Percentiles rank a stretch among this genome's conserved stretches.
phyloP scores from a whole-genome alignment of 2,329 filamentous ascomycete species.

The Aspergillus cejpii region DNA sequence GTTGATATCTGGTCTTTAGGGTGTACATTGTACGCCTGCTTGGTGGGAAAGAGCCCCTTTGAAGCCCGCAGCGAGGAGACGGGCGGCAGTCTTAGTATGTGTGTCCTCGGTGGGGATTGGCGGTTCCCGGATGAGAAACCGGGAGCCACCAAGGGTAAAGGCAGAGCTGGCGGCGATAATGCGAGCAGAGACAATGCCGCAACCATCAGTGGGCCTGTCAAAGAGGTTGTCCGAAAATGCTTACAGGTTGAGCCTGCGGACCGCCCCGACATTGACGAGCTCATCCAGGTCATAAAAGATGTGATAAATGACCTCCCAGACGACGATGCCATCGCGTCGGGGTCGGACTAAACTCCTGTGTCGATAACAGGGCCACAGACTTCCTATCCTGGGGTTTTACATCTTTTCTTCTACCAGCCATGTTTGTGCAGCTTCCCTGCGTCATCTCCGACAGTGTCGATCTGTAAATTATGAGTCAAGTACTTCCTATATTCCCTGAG shows the following conservation, averaged over 20 bases:
- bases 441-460: background rate
- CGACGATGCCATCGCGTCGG: slow-evolving; percentile 43
- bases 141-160: slow-evolving; percentile 54
- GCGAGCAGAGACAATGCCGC: slow-evolving; percentile 39
- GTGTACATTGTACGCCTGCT: slow-evolving; percentile 93
- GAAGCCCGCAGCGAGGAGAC: slow-evolving; percentile 95
- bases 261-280: slow-evolving; percentile 75
- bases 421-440: background rate
- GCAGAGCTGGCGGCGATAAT: slow-evolving; percentile 37
- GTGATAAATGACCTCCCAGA: slow-evolving; percentile 63
- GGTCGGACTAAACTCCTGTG: slow-evolving; percentile 16
- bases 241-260: slow-evolving; percentile 80
- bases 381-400: background rate
- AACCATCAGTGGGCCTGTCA: slow-evolving; percentile 70
- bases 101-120: slow-evolving; percentile 91
- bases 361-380: background rate
- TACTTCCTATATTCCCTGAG: background rate
- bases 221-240: slow-evolving; percentile 81
- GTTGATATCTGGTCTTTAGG: slow-evolving; percentile 97
- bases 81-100: slow-evolving; percentile 85
- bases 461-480: background rate
- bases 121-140: slow-evolving; percentile 81
- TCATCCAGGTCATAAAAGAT: slow-evolving; percentile 70
- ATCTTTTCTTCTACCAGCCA: background rate
- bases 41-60: slow-evolving; percentile 94